A percentile compares a stretch with the other conserved stretches of the same genome.
phyloP scores from a whole-genome alignment of 257 asterid species.

The Mitragyna speciosa region DNA sequence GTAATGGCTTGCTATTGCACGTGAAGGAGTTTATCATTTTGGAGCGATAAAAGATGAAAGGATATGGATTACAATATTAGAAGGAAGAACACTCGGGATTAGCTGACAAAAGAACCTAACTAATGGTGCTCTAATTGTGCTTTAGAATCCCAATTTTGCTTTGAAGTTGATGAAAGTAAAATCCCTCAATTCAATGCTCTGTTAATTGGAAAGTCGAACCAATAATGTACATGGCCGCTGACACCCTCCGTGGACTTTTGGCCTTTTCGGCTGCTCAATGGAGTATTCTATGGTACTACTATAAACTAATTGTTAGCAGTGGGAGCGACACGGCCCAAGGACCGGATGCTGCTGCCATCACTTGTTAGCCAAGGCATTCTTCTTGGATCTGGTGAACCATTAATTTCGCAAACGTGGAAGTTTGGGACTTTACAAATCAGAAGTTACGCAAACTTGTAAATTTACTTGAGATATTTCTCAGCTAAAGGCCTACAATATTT shows the following conservation, averaged over 20 bases:
- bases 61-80: not conserved
- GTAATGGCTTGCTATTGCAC: not conserved
- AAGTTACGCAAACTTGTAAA: not conserved
- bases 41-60: not conserved
- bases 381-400: conserved; percentile 39
- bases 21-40: not conserved
- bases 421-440: not conserved
- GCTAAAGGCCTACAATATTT: not conserved
- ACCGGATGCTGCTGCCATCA: conserved; percentile 4
- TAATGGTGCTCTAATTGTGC: not conserved
- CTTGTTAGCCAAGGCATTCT: conserved; percentile 30
- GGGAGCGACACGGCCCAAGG: not conserved
- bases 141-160: conserved; percentile 31
- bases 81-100: not conserved
- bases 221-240: conserved; percentile 1
- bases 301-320: not conserved
- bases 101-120: not conserved
- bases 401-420: not conserved
- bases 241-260: conserved; percentile 18
- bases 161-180: conserved; percentile 17
- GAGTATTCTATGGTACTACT: not conserved
- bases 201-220: not conserved
- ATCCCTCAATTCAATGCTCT: conserved; percentile 7
- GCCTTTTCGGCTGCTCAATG: conserved; percentile 9
- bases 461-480: not conserved